phyloP scores from a whole-genome alignment of 2,329 filamentous ascomycete genomes.

The Cladorrhinum sp. region DNA sequence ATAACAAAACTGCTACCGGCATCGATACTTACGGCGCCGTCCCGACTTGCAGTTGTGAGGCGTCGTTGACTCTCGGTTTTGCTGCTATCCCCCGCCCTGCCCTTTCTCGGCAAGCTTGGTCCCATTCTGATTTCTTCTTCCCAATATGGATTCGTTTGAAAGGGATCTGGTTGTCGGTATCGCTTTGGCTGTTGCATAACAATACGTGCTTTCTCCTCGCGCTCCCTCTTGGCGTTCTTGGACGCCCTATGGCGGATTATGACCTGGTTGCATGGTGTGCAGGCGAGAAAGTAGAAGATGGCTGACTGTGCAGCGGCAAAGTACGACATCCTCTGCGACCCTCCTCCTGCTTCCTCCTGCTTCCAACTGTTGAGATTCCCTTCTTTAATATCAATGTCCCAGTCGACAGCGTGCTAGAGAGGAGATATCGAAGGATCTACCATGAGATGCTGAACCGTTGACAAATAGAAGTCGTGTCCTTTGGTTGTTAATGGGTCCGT shows the following conservation, averaged over 20 bases:
- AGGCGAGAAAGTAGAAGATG: constrained; percentile 74
- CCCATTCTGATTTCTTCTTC: constrained; percentile 80
- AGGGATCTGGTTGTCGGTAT: constrained; percentile 78
- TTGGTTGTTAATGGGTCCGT: background rate
- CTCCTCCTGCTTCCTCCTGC: constrained; percentile 3
- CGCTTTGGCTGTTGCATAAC: constrained; percentile 68
- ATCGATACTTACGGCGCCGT: constrained; percentile 39
- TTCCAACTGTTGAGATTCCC: background rate
- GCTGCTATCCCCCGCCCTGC: constrained; percentile 43
- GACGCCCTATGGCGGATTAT: constrained; percentile 67
- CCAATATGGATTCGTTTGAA: constrained; percentile 87
- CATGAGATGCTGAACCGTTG: background rate
- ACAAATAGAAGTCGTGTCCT: background rate
- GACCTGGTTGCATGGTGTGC: constrained; percentile 73
- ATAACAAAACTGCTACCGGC: constrained; percentile 39
- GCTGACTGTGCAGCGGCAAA: constrained; percentile 67
- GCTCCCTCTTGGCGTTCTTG: constrained; percentile 66
- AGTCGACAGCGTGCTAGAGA: background rate
- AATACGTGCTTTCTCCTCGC: constrained; percentile 61
- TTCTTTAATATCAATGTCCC: background rate
- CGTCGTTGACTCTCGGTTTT: constrained; percentile 60
- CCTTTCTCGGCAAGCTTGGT: constrained; percentile 66
- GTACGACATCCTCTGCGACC: constrained; percentile 49
- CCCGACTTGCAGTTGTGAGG: constrained; percentile 55
- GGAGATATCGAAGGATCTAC: background rate